Base-by-base conservation (phyloP, 768 basidiomycete species). In the Tricholoma bakamatsutake region DNA sequence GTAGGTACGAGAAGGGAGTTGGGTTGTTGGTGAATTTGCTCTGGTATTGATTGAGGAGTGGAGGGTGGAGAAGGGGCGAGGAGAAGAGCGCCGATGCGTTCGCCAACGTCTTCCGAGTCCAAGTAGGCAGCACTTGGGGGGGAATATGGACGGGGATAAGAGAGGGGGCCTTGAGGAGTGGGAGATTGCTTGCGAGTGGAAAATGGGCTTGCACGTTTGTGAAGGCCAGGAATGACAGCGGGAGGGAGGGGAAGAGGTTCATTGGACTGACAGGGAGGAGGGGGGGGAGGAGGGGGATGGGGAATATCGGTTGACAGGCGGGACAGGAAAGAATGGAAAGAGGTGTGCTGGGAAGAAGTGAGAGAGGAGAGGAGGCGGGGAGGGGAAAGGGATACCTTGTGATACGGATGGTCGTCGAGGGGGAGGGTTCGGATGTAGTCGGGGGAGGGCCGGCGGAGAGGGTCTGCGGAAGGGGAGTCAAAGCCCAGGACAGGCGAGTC, bases 121-220 rank as follows among this genome's bases (percentile, higher is more conserved):
- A 74, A 64, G 51, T 74, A 74, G 47, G 73, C 68, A 17, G 73
- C 73, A 50, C 72, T 68, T 5, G 27, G 24, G 51, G 34, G 35
- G 5, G 35, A 33, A 35, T 27, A 7, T 27, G 40, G 18, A 24
- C 2, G 39, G 27, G 2, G 18, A 15, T 24, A 28, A 21, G 33
- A 11, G 11, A 37, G 35, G 12, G 30, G n/a, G 11, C 34, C 40
- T 50, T 39, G 57, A 15, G 30, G 59, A 56, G 30, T 46, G 15
- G 52, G 35, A 17, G 53, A 4, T 7, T 34, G 57, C 21, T 33
- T 34, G n/a, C 50, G 59, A 4, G 57, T 54, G 2, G 56, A 50
- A 21, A 50, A 37, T 7, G 40, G 6, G 15, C 37, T 51, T 9
- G 58, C 55, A 45, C 57, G 60, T 35, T 18, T 45, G 15, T 49